These are phyloP conservation scores for Barnettozyma pratensis DNA, from an alignment of 805 yeast species.

Conservation along the genomic window DNA sequence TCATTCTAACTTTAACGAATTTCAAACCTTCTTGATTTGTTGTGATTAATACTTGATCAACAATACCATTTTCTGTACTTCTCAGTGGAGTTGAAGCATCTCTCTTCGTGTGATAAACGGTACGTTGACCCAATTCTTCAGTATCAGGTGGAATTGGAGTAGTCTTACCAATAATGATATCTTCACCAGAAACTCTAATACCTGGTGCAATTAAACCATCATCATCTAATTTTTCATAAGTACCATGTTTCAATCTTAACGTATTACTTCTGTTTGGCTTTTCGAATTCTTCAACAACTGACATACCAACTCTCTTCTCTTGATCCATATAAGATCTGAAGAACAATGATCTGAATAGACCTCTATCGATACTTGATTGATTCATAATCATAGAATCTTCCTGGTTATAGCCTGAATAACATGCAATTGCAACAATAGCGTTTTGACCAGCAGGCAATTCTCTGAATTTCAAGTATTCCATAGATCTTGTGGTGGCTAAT, in stretches of 20 bases:
- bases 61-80: conserved; percentile 96
- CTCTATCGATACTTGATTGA: conserved; percentile 95
- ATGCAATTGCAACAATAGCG: conserved; percentile 95
- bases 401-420: conserved; percentile 98
- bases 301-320: conserved; percentile 97
- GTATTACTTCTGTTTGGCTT: conserved; percentile 95
- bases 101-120: conserved; percentile 96
- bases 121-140: conserved; percentile 97
- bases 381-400: conserved; percentile 99
- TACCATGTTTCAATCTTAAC: conserved; percentile 92
- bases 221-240: conserved; percentile 96
- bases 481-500: conserved; percentile 93
- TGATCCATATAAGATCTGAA: conserved; percentile 98
- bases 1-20: conserved; percentile 96
- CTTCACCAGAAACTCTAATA: conserved; percentile 97
- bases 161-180: conserved; percentile 96
- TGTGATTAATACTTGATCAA: conserved; percentile 93
- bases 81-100: conserved; percentile 98
- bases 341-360: conserved; percentile 90
- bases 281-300: conserved; percentile 95
- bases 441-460: conserved; percentile 99
- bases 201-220: conserved; percentile 99
- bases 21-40: conserved; percentile 98
- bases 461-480: conserved; percentile 96
- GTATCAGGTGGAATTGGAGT: conserved; percentile 99